These are phyloP conservation scores for Lobulomyces angularis DNA, from an alignment of 192 early-diverging fungal genomes.

Conservation along the genomic window DNA sequence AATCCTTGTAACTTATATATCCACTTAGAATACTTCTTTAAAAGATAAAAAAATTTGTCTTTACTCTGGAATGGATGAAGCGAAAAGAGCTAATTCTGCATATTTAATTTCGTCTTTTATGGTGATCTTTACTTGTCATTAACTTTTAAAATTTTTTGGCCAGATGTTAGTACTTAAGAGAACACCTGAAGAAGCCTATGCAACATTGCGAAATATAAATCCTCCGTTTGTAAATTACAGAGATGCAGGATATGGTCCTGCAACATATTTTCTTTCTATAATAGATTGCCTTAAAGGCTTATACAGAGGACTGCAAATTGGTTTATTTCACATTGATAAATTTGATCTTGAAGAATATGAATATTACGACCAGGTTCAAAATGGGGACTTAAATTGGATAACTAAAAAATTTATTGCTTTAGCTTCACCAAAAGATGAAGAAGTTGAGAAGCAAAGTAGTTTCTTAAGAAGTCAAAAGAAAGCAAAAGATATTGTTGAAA, in stretches of 20 bases:
- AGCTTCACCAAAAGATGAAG: slow-evolving; percentile 47
- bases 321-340: slow-evolving; percentile 43
- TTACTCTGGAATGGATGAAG: slow-evolving; percentile 36
- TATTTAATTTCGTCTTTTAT: slow-evolving; percentile 57
- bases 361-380: slow-evolving; percentile 54
- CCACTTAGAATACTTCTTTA: slow-evolving; percentile 33
- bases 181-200: slow-evolving; percentile 51
- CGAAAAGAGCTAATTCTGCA: slow-evolving; percentile 55
- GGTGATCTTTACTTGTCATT: no score
- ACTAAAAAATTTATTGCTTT: slow-evolving; percentile 60
- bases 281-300: slow-evolving; percentile 55
- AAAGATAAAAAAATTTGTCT: slow-evolving; percentile 43
- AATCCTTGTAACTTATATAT: slow-evolving; percentile 2
- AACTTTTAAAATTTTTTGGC: neutral
- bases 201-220: slow-evolving; percentile 28
- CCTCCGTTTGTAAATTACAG: slow-evolving; percentile 52
- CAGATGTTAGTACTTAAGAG: slow-evolving; percentile 45
- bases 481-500: slow-evolving; percentile 2
- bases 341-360: slow-evolving; percentile 60
- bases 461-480: slow-evolving; percentile 1
- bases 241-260: slow-evolving; percentile 59
- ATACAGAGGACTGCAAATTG: slow-evolving; percentile 38
- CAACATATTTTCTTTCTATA: slow-evolving; percentile 53
- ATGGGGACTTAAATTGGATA: slow-evolving; percentile 67
- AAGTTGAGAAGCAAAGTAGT: neutral